Percentiles rank a stretch among this genome's conserved stretches.
Evolutionary conservation across 176 grass and related monocot species (phyloP).

Genomic region (Avena atlantica): DNA sequence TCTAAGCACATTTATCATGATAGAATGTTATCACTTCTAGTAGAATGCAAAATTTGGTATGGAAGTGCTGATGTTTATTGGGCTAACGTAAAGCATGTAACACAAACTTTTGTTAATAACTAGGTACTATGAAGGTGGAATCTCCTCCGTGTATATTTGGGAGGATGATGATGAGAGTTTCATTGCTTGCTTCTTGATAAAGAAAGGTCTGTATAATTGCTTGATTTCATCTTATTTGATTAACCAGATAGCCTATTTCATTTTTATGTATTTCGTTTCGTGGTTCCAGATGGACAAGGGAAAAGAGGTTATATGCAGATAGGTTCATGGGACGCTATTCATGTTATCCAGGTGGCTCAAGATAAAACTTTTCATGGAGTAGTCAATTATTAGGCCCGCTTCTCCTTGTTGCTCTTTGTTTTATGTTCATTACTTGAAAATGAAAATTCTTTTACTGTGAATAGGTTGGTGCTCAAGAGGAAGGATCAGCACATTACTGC

Average conservation of each 20-base stretch:
- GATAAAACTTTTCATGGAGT: background rate
- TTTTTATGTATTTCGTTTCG: slow-evolving; percentile 34
- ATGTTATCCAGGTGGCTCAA: slow-evolving; percentile 87
- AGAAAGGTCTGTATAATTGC: slow-evolving; percentile 68
- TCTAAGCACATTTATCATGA: slow-evolving; percentile 17
- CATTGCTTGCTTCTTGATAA: slow-evolving; percentile 96
- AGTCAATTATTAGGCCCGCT: slow-evolving; percentile 26
- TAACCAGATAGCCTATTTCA: slow-evolving; percentile 24
- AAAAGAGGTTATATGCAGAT: slow-evolving; percentile 85
- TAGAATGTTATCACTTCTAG: slow-evolving; percentile 17
- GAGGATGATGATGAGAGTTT: slow-evolving; percentile 85
- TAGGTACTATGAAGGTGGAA: slow-evolving; percentile 99
- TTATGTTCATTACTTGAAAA: slow-evolving; percentile 1
- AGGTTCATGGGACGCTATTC: slow-evolving; percentile 98
- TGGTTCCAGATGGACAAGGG: slow-evolving; percentile 77
- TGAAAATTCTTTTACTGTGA: slow-evolving; percentile 3
- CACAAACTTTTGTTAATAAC: slow-evolving; percentile 29
- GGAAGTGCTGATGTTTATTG: background rate
- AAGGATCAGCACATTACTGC: slow-evolving; percentile 82
- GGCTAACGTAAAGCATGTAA: slow-evolving; percentile 24
- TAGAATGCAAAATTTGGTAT: background rate
- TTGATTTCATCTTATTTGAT: slow-evolving; percentile 29
- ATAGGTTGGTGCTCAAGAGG: slow-evolving; percentile 77
- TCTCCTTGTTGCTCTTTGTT: slow-evolving; percentile 32
- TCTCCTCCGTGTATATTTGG: slow-evolving; percentile 97